phyloP scores from a whole-genome alignment of 805 yeast genomes.

The Peterozyma toletana region DNA sequence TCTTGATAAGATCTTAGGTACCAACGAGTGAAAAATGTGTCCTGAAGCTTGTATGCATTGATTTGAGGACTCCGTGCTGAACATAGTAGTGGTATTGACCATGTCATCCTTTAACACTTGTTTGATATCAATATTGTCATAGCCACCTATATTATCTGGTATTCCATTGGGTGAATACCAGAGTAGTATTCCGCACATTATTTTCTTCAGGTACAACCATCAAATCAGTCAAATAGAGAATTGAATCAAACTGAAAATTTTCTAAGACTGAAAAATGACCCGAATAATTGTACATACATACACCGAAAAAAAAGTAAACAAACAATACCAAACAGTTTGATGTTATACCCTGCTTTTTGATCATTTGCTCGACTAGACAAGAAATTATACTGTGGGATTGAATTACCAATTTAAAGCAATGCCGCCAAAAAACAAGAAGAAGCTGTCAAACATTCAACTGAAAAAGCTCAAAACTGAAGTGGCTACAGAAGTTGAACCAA shows the following conservation, averaged over 20 bases:
- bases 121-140: conserved; percentile 9
- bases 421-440: no score
- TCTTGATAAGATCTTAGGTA: conserved; percentile 42
- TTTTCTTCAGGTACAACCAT: background rate
- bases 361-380: no score
- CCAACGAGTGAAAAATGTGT: conserved; percentile 23
- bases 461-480: no score
- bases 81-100: background rate
- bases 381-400: no score
- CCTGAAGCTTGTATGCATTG: conserved; percentile 10
- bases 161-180: conserved; percentile 15
- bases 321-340: no score
- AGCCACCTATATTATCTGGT: conserved; percentile 3
- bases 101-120: conserved; percentile 5
- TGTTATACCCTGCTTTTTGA: no score
- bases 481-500: background rate
- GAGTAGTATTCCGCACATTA: conserved; percentile 54
- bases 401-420: no score
- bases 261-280: no score
- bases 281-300: no score
- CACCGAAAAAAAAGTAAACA: no score
- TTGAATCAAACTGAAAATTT: no score
- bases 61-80: conserved; percentile 12
- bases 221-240: background rate
- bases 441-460: no score